Conservation (phyloP, 2,329 filamentous ascomycete species). For the Exophiala lecanii-corni region DNA sequence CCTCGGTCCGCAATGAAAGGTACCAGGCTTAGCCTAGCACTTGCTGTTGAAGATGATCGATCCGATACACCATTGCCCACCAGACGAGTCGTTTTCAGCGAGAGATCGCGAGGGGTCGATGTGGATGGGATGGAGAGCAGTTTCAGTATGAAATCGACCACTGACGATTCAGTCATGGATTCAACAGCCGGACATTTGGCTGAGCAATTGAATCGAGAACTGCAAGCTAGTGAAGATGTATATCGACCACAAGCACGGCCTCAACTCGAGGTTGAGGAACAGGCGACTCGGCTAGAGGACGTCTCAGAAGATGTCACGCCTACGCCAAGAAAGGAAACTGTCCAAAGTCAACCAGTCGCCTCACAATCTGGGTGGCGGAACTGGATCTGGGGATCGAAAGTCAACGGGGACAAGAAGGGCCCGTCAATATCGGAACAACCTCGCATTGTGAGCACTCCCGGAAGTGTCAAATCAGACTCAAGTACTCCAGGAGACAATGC, state of each 20-base stretch:
- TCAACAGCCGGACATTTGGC: conserved; percentile 6
- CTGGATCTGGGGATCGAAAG: conserved; percentile 14
- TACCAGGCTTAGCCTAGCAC: conserved; percentile 13
- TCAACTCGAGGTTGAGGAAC: not conserved
- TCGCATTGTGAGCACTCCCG: not conserved
- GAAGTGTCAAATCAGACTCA: not conserved
- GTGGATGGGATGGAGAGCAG: conserved; percentile 25
- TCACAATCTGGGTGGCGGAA: conserved; percentile 6
- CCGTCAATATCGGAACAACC: not conserved
- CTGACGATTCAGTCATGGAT: conserved; percentile 15
- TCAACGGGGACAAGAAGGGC: no score
- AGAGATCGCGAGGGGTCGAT: conserved; percentile 23
- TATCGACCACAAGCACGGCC: not conserved
- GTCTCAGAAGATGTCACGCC: conserved; percentile 1
- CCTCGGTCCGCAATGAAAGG: conserved; percentile 27
- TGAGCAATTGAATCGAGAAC: conserved; percentile 13
- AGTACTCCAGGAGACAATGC: not conserved
- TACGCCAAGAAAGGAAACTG: not conserved
- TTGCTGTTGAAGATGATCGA: not conserved
- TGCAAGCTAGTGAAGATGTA: not conserved
- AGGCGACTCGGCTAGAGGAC: not conserved
- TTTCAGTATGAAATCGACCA: conserved; percentile 22
- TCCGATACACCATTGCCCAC: conserved; percentile 11
- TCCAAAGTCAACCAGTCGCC: not conserved
- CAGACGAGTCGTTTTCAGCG: conserved; percentile 23